Evolutionary conservation across 169 alveolate genomes (phyloP), one percentile per base, ranked within the genome.

Genomic region (Plasmodium sp.): DNA sequence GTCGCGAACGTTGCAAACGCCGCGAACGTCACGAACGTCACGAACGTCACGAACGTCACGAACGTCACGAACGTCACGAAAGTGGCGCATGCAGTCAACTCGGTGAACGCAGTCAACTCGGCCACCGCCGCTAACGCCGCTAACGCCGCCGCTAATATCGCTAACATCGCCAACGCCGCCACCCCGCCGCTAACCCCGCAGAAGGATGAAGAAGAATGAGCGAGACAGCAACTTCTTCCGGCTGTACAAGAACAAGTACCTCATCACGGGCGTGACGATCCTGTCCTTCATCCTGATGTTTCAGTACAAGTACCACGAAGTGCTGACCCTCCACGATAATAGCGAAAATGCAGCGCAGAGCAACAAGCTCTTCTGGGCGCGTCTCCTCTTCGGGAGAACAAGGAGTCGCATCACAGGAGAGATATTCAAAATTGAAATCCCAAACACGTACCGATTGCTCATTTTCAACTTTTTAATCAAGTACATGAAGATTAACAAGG

Each of bases 241-340:
- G 9, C 16, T 80, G 36, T 77, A 34, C 3, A 77, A 80, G 48
- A 77, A 77, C 54, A 88, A 88, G 36, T 88, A 88, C 72, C 7
- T 88, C 1, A 77, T 88, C 31, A 88, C 94, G 82, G 86, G 94
- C 2, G 79, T 88, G 56, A 88, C 94, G 6, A 51, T 88, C 18
- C 48, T 88, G 14, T 88, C 94, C 2, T 31, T 88, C 31, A n/a
- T 88, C 16, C 16, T 88, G 4, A 88, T 88, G 86, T 79, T 88
- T 58, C 94, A 88, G 14, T 88, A 88, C 41, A 88, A 88, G 27
- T 88, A 88, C 71, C 94, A 88, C 36, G 94, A 88, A 77, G 94
- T 79, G 16, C 71, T 88, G 33, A 16, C 73, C 45, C 83, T 88
- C 9, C 72, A 88, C 41, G 74, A 72, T 1, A 62, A 88, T 27